These are phyloP conservation scores for Fraxinus platypoda DNA, from an alignment of 305 asterid genomes.

Conservation along the genomic window DNA sequence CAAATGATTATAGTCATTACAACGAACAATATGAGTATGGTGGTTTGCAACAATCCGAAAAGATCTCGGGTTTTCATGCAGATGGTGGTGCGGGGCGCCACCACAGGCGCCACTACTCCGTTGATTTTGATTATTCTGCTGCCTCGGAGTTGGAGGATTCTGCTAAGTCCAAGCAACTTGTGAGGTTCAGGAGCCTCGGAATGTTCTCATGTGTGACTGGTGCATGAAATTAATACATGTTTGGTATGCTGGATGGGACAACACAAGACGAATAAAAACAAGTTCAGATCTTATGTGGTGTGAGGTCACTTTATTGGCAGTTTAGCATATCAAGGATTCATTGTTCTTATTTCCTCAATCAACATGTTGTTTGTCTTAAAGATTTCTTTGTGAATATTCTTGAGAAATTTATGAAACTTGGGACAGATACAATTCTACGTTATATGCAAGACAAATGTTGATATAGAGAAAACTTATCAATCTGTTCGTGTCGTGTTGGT, in stretches of 20 bases:
- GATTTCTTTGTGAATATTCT: constrained; percentile 21
- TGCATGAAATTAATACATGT: constrained; percentile 15
- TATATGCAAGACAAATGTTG: background rate
- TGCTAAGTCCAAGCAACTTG: constrained; percentile 44
- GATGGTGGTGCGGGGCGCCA: background rate
- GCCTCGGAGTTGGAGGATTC: constrained; percentile 16
- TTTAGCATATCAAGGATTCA: background rate
- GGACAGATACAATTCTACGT: background rate
- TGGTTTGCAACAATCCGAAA: background rate
- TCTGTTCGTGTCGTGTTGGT: background rate
- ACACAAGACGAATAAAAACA: background rate
- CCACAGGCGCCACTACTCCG: constrained; percentile 35
- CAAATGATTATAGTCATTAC: constrained; percentile 18
- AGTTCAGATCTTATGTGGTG: background rate
- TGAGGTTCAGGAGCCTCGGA: constrained; percentile 64
- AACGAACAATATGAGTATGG: background rate
- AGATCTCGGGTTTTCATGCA: constrained; percentile 12
- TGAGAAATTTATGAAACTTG: background rate
- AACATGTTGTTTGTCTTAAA: background rate
- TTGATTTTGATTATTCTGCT: constrained; percentile 24
- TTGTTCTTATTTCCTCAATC: background rate
- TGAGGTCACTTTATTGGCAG: background rate
- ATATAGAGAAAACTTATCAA: background rate
- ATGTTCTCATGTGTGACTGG: constrained; percentile 69
- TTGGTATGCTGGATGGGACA: background rate